Evolutionary conservation across 768 basidiomycete genomes (phyloP), one percentile per base, ranked within the genome.

Genomic region (Lentinula edodes): DNA sequence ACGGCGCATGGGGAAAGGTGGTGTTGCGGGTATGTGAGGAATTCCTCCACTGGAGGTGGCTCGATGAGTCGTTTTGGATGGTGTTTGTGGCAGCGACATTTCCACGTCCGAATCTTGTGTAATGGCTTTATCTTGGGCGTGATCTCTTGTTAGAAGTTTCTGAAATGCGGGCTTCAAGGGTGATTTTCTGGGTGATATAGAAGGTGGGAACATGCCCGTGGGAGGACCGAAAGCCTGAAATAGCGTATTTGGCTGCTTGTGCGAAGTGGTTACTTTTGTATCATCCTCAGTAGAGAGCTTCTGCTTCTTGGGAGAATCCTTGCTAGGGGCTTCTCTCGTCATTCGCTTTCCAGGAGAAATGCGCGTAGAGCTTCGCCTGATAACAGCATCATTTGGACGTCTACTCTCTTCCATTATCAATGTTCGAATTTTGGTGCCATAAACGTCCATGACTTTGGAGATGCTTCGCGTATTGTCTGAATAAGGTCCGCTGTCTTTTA

Each of bases 281-380:
- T 41, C 15, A 35, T 34, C 39, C 41, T 52, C 51, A 6, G 35
- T 12, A 6, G 51, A 52, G 6, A 61, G n/a, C 60, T 61, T 61
- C 13, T 20, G 60, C 15, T 61, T 61, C 36, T 61, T 52, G 3
- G 60, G 60, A 43, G 60, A n/a, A 23, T 53, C 51, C 36, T 52
- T 61, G 36, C 16, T 36, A 10, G 60, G 60, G 5, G 52, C 50
- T 41, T 61, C 60, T 52, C 60, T 45, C 39, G 41, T 10, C 3
- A 35, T 4, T 9, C 52, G 50, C 18, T 61, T 61, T 41, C n/a
- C 28, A 32, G 60, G 32, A 35, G 48, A 36, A 16, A 34, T 4
- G 10, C 48, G 48, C 39, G 58, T 34, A 8, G 60, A 28, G 12
- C 28, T 18, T 12, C 35, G 45, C 4, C 35, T 41, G 32, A 20